These are phyloP conservation scores for Colletotrichum godetiae DNA, from an alignment of 2,329 filamentous ascomycete genomes.

Conservation along the genomic window DNA sequence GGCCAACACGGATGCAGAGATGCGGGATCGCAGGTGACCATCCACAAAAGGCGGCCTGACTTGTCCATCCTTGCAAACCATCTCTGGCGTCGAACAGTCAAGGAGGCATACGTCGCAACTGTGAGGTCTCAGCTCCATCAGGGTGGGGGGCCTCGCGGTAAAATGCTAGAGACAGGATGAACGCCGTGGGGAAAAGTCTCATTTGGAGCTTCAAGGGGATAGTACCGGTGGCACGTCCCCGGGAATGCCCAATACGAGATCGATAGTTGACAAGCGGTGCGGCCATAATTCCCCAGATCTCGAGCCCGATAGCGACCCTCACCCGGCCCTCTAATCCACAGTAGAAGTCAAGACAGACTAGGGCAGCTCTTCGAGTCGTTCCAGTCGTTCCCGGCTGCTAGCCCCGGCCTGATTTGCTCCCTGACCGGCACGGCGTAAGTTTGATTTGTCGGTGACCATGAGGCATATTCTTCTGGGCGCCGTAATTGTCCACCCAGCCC, in stretches of 20 bases:
- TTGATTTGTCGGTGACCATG: neutral
- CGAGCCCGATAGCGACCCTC: neutral
- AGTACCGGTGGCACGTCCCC: constrained; percentile 5
- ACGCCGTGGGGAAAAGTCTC: neutral
- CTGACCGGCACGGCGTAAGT: neutral
- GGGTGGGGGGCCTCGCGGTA: constrained; percentile 5
- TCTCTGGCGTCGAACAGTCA: neutral
- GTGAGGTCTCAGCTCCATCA: constrained; percentile 9
- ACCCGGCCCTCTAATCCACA: neutral
- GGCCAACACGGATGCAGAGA: neutral
- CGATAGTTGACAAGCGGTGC: constrained; percentile 20
- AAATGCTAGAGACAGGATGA: neutral
- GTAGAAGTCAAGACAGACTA: neutral
- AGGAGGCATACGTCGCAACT: neutral
- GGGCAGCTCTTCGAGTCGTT: neutral
- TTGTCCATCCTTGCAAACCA: constrained; percentile 5
- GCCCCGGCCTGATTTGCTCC: neutral
- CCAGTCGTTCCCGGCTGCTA: neutral
- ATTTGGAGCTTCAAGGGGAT: neutral
- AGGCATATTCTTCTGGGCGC: constrained; percentile 5
- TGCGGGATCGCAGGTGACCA: constrained; percentile 30
- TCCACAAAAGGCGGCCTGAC: neutral
- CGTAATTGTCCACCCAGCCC: neutral
- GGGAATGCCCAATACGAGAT: constrained; percentile 8
- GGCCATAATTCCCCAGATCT: constrained; percentile 30